These are phyloP conservation scores for Kregervanrija delftensis DNA, from an alignment of 805 yeast genomes.

Conservation along the genomic window DNA sequence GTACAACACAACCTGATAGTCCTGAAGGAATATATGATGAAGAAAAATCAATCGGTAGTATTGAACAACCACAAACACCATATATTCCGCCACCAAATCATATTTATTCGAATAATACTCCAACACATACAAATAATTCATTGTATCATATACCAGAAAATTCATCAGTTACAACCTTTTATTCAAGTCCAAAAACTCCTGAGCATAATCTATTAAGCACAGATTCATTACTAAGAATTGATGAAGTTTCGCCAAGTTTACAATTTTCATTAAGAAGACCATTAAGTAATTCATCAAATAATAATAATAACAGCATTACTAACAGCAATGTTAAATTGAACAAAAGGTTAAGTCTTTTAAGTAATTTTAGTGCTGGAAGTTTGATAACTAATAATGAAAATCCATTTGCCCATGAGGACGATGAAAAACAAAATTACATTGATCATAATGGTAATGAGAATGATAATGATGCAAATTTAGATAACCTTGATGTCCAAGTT, in stretches of 20 bases:
- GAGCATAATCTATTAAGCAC: not conserved
- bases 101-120: constrained; percentile 2
- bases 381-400: too few relatives aligned
- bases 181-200: constrained; percentile 3
- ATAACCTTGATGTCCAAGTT: constrained; percentile 61
- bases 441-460: not conserved
- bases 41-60: not conserved
- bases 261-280: too few relatives aligned
- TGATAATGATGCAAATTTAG: constrained; percentile 32
- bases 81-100: constrained; percentile 11
- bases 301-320: too few relatives aligned
- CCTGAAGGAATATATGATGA: not conserved
- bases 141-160: constrained; percentile 16
- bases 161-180: constrained; percentile 12
- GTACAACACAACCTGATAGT: not conserved
- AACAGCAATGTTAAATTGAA: too few relatives aligned
- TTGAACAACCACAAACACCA: constrained; percentile 5
- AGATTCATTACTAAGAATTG: too few relatives aligned
- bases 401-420: too few relatives aligned
- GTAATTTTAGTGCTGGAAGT: too few relatives aligned
- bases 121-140: constrained; percentile 7
- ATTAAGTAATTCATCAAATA: too few relatives aligned
- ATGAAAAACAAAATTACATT: not conserved
- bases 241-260: too few relatives aligned
- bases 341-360: too few relatives aligned